phyloP scores from a whole-genome alignment of 768 basidiomycete species.

The Phlebiopsis gigantea region DNA sequence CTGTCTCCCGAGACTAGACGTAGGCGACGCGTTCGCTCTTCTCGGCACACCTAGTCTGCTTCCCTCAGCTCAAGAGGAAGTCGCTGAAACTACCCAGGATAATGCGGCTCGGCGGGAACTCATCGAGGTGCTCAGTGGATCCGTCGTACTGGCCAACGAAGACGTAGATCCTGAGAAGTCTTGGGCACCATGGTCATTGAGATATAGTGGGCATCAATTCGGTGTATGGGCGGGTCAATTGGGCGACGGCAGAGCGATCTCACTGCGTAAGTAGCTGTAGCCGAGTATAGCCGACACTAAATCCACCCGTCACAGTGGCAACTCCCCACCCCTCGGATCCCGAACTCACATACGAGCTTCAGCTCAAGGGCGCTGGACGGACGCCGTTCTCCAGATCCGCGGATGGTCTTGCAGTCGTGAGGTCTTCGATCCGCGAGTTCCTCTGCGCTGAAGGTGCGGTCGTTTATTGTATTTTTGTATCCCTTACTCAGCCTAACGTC shows the following conservation, averaged over 20 bases:
- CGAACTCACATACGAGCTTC: constrained; percentile 68
- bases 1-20: constrained; percentile 78
- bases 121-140: constrained; percentile 77
- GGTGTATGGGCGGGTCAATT: constrained; percentile 91
- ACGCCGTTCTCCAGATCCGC: constrained; percentile 92
- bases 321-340: constrained; percentile 64
- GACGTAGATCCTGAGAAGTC: constrained; percentile 26
- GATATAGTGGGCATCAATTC: constrained; percentile 92
- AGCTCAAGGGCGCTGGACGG: constrained; percentile 91
- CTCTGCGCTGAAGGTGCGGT: constrained; percentile 81
- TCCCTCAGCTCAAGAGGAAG: constrained; percentile 21
- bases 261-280: constrained; percentile 44
- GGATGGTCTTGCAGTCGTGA: constrained; percentile 92
- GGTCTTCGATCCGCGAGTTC: constrained; percentile 92
- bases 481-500: constrained; percentile 15
- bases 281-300: background rate
- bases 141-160: constrained; percentile 58
- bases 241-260: constrained; percentile 94
- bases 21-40: constrained; percentile 73
- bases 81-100: constrained; percentile 18
- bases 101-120: constrained; percentile 58
- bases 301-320: constrained; percentile 44
- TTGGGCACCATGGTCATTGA: constrained; percentile 69
- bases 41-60: constrained; percentile 59
- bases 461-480: background rate